Base-by-base conservation (phyloP, 2,329 filamentous ascomycete species). In the Zopfia rhizophila region DNA sequence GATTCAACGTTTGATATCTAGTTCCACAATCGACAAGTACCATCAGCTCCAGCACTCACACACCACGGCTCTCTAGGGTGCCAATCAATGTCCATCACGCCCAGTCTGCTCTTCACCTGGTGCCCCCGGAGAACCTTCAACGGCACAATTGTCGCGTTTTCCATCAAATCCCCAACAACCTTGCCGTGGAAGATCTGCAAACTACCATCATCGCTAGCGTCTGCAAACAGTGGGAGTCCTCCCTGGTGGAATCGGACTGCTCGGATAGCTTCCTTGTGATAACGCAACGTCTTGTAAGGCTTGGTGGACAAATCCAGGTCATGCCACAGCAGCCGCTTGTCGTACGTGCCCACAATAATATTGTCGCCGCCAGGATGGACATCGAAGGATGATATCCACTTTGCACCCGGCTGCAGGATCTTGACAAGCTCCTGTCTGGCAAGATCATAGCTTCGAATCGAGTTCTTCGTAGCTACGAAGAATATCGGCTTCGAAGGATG, bases 151-250 rank as follows among this genome's bases (percentile, higher is more conserved):
- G 88, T 95, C 5, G 94, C 92, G 66, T 96, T 96, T 77, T 96
- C 91, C 84, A 99, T 90, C 69, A 96, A 79, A 70, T 99, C 94
- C 51, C 87, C 91, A 21, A 95, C 91, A 19, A 97, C 93, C 74
- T 93, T 96, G 45, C 91, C 93, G 70, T 97, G 93, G 84, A 97
- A 97, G 41, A 99, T 89, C 72, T 99, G 94, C 56, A 97, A 76
- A 14, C 88, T 91, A 19, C 94, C 94, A 70, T 99, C 94, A 69
- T 99, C 95, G 70, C 89, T 94, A 14, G 91, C 91, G 69, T 97
- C 93, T 1, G 92, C 94, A 65, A 99, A 97, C 24, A 99, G 80
- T 13, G 94, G 92, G 51, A 86, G 83, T 7, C 79, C 79, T 49
- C 86, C 85, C 46, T 86, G 86, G 74, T 99, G 95, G 74, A 89